Evolutionary conservation across 768 basidiomycete genomes (phyloP), one percentile per base, ranked within the genome.

Genomic region (Dioszegia hungarica): DNA sequence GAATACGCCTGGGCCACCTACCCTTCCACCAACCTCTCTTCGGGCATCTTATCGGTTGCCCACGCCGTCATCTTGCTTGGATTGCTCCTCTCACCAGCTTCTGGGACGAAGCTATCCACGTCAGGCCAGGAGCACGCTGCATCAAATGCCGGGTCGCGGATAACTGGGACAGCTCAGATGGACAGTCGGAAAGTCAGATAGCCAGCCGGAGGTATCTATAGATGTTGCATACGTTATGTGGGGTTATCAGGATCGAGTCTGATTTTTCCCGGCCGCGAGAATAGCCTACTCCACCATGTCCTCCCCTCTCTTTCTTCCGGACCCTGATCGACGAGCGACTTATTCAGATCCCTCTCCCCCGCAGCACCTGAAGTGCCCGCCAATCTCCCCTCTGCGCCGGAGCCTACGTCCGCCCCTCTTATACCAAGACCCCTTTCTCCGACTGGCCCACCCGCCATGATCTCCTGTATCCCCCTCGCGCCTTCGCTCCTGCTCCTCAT

Each of bases 1-100:
- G 90, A 94, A 74, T 90, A 86, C 69, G 83, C 87, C 1, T 95
- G 91, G 90, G 89, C 91, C 60, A 81, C 86, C 0, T 92, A 84
- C 67, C 92, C 92, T 2, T 88, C 90, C 0, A 93, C 89, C 0
- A 54, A 74, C 0, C 15, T 83, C 0, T 88, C 87, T 1, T 90
- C 89, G 4, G 76, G 66, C 10, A 48, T 83, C 5, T 75, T 90
- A 31, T 69, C 84, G 0, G 64, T 57, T 11, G 81, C 82, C 25
- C 83, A 90, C 69, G 49, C 73, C 3, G 54, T 79, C 2, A 76
- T 89, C 2, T 67, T 87, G 0, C 43, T 76, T 1, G 86, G 86
- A 14, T 39, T 51, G 15, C 34, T 65, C 15, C 57, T 51, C 22
- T 14, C 53, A 2, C 3, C 25, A 12, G 20, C 9, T 24, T 27